Evolutionary conservation across 352 stramenopile species (phyloP).

Genomic region (Phytophthora macrochlamydospora): DNA sequence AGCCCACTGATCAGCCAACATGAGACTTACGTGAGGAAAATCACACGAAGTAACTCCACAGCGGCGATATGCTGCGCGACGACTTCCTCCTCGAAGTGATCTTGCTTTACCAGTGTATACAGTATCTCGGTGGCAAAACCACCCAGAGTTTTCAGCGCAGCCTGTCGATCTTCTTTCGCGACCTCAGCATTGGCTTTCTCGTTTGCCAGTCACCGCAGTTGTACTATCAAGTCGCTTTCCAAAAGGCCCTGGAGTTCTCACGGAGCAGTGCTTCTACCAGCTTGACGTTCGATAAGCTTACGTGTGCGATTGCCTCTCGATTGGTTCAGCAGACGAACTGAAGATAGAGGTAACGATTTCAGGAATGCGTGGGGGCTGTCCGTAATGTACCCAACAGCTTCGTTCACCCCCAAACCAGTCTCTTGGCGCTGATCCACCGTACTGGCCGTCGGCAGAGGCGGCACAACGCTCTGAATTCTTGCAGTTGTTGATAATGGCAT

Average conservation of each 20-base stretch:
- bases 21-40: slow-evolving; percentile 62
- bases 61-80: slow-evolving; percentile 14
- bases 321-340: slow-evolving; percentile 62
- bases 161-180: slow-evolving; percentile 66
- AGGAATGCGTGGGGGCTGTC: slow-evolving; percentile 47
- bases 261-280: slow-evolving; percentile 57
- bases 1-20: slow-evolving; percentile 59
- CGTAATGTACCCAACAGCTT: slow-evolving; percentile 60
- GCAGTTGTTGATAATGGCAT: slow-evolving; percentile 63
- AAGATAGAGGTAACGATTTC: slow-evolving; percentile 53
- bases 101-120: slow-evolving; percentile 43
- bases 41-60: slow-evolving; percentile 42
- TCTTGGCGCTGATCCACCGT: slow-evolving; percentile 64
- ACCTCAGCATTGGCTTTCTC: slow-evolving; percentile 45
- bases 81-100: slow-evolving; percentile 19
- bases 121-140: slow-evolving; percentile 60
- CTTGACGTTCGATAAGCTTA: slow-evolving; percentile 44
- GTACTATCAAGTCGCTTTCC: slow-evolving; percentile 22
- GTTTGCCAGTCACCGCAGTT: slow-evolving; percentile 36
- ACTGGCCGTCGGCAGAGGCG: slow-evolving; percentile 71
- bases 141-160: slow-evolving; percentile 54
- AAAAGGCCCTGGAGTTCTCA: slow-evolving; percentile 40
- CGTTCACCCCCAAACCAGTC: slow-evolving; percentile 82
- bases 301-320: slow-evolving; percentile 39
- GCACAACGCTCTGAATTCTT: slow-evolving; percentile 64